Percentiles rank a stretch among this genome's conserved stretches.
These are phyloP conservation scores for Calonectria pseudoturangicola DNA, from an alignment of 2,329 filamentous ascomycete genomes.

Conservation along the genomic window DNA sequence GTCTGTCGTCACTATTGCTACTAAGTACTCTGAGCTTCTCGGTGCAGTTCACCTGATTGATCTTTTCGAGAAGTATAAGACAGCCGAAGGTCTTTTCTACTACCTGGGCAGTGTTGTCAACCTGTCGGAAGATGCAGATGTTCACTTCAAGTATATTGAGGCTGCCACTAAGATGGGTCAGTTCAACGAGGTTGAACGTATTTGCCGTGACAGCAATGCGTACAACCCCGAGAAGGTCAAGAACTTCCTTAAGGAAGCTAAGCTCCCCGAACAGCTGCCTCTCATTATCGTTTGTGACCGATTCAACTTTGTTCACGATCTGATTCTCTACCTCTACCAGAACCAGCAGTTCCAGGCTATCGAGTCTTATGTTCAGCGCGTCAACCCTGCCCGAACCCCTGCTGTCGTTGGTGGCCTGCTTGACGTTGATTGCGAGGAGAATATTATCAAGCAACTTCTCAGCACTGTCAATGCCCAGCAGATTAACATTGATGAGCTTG, in stretches of 20 bases:
- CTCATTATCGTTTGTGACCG: constrained; percentile 99
- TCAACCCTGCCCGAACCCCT: constrained; percentile 93
- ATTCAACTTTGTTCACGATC: constrained; percentile 98
- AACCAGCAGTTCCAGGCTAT: constrained; percentile 99
- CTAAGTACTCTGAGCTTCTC: constrained; percentile 97
- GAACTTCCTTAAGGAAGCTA: constrained; percentile 99
- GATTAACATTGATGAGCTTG: constrained; percentile 95
- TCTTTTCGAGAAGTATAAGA: constrained; percentile 97
- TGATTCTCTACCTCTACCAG: constrained; percentile 98
- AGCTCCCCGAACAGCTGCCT: constrained; percentile 92
- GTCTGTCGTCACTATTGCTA: constrained; percentile 94
- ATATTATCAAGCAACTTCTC: constrained; percentile 94
- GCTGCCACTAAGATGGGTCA: constrained; percentile 95
- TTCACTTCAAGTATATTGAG: constrained; percentile 99
- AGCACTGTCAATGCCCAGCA: constrained; percentile 87
- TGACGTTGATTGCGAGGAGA: constrained; percentile 97
- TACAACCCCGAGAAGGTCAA: constrained; percentile 97
- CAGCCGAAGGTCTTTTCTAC: constrained; percentile 96
- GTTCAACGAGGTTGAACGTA: constrained; percentile 95
- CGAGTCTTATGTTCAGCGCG: constrained; percentile 96
- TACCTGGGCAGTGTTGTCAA: constrained; percentile 99
- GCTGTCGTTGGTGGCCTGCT: constrained; percentile 94
- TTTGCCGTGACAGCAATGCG: constrained; percentile 93
- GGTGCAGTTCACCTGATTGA: constrained; percentile 92
- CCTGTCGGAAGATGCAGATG: constrained; percentile 93